Percentiles rank a stretch among this genome's conserved stretches.
Conservation (phyloP, 139 green algal species). For the Astrephomene gubernaculifera region DNA sequence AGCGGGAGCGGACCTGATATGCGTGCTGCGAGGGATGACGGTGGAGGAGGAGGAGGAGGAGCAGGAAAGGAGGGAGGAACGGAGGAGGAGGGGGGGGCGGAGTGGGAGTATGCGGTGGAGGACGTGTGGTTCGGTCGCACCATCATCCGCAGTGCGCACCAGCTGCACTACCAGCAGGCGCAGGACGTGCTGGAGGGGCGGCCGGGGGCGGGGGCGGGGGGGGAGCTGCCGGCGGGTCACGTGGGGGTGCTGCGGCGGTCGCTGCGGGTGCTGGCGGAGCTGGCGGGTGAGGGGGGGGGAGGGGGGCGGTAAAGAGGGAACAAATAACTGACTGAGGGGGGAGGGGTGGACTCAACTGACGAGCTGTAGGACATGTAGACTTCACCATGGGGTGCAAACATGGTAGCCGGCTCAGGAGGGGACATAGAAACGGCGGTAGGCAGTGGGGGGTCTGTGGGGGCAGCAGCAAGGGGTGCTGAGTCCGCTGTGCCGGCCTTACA, state of each 20-base stretch:
- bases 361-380: too few relatives aligned
- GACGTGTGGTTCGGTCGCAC: constrained; percentile 73
- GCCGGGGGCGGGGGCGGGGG: constrained; percentile 24
- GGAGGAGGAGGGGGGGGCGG: not conserved
- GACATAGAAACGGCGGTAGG: too few relatives aligned
- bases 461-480: too few relatives aligned
- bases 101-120: constrained; percentile 45
- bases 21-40: too few relatives aligned
- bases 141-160: constrained; percentile 71
- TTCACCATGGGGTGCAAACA: too few relatives aligned
- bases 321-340: too few relatives aligned
- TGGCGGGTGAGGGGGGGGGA: constrained; percentile 16
- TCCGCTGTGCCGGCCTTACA: too few relatives aligned
- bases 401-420: too few relatives aligned
- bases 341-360: too few relatives aligned
- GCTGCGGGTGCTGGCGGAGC: constrained; percentile 44
- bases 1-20: too few relatives aligned
- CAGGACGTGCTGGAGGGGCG: constrained; percentile 70
- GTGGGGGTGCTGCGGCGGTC: constrained; percentile 24
- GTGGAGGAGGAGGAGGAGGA: not conserved
- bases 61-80: not conserved
- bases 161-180: constrained; percentile 79
- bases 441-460: too few relatives aligned
- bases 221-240: constrained; percentile 46
- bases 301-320: too few relatives aligned